phyloP scores from a whole-genome alignment of 257 asterid genomes.

The Nicotiana paniculata region DNA sequence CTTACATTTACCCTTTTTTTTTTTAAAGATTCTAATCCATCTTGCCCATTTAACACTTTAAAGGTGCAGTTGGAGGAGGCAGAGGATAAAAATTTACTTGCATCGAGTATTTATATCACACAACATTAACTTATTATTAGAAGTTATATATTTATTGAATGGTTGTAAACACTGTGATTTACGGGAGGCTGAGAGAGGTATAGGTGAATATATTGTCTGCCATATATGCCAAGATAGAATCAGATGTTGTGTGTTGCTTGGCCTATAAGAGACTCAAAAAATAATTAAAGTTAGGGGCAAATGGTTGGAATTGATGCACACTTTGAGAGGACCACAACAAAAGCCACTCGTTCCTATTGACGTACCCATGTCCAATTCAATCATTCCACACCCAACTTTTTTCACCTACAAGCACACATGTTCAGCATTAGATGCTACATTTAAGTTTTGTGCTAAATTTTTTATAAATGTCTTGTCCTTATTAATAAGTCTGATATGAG shows the following conservation, averaged over 20 bases:
- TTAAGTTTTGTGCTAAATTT: too few relatives aligned
- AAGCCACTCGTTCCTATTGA: not conserved
- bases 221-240: not conserved
- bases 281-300: constrained; percentile 16
- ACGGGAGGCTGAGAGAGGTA: too few relatives aligned
- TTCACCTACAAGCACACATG: constrained; percentile 15
- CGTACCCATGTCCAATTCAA: constrained; percentile 7
- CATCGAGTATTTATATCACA: not conserved
- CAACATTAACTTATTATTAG: fast-evolving
- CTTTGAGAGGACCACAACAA: constrained; percentile 14
- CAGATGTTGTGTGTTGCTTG: constrained; percentile 6
- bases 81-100: not conserved
- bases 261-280: constrained; percentile 10
- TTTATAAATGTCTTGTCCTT: too few relatives aligned
- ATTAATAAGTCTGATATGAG: too few relatives aligned
- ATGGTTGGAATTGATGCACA: not conserved
- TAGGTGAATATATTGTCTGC: not conserved
- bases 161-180: too few relatives aligned
- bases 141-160: not conserved
- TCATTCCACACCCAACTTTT: constrained; percentile 15
- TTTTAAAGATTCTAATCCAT: not conserved
- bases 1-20: not conserved
- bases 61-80: not conserved
- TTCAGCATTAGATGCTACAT: constrained; percentile 1
- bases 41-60: not conserved